Evolutionary conservation across 352 stramenopile species (phyloP).

Genomic region (Globisporangium uncinulatum): DNA sequence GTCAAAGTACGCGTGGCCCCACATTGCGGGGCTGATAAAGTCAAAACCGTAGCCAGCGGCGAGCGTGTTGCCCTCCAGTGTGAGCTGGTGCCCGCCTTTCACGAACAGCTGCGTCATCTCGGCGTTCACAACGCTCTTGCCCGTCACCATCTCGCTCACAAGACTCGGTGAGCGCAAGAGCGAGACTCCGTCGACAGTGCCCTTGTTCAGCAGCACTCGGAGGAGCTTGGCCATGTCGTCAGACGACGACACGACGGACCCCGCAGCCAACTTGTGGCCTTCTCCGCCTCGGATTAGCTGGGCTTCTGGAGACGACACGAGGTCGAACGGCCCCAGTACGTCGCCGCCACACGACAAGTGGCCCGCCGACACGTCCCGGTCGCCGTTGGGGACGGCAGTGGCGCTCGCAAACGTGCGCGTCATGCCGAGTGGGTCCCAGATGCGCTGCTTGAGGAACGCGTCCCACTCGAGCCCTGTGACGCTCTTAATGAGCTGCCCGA

Average conservation of each 20-base stretch:
- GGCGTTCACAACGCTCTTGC: slow-evolving; percentile 32
- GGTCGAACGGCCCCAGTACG: slow-evolving; percentile 36
- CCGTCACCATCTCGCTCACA: slow-evolving; percentile 53
- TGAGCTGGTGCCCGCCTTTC: slow-evolving; percentile 40
- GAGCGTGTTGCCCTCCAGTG: slow-evolving; percentile 39
- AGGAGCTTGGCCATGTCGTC: slow-evolving; percentile 52
- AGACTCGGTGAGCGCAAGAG: slow-evolving; percentile 36
- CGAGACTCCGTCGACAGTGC: slow-evolving; percentile 36
- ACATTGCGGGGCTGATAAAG: slow-evolving; percentile 42
- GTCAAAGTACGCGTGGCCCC: slow-evolving; percentile 62
- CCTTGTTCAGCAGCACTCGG: slow-evolving; percentile 61
- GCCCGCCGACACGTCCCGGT: slow-evolving; percentile 30
- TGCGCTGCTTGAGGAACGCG: slow-evolving; percentile 34
- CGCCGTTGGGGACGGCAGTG: slow-evolving; percentile 14
- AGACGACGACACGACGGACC: slow-evolving; percentile 42
- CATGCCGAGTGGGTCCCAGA: slow-evolving; percentile 59
- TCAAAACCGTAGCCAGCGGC: slow-evolving; percentile 64
- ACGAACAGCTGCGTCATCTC: slow-evolving; percentile 31
- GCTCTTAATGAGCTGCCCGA: slow-evolving; percentile 52
- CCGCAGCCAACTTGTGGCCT: slow-evolving; percentile 31
- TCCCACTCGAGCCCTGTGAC: slow-evolving; percentile 43
- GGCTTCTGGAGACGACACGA: slow-evolving; percentile 25
- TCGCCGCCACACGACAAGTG: slow-evolving; percentile 47
- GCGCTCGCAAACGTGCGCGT: slow-evolving; percentile 40
- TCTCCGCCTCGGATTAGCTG: slow-evolving; percentile 19